phyloP scores from a whole-genome alignment of 768 basidiomycete species.

The Naganishia kalamii region DNA sequence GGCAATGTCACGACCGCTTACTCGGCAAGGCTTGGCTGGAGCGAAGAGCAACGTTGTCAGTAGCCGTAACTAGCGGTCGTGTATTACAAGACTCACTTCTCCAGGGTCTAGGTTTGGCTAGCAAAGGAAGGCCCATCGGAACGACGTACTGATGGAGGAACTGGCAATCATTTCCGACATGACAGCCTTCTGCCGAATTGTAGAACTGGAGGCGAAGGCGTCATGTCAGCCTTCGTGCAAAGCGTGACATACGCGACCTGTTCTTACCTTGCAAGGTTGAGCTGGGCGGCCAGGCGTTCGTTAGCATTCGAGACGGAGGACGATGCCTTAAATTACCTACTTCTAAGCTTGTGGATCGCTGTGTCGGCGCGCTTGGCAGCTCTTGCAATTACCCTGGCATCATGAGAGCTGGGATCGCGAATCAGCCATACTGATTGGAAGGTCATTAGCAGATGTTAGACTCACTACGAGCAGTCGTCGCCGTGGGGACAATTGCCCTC shows the following conservation, averaged over 20 bases:
- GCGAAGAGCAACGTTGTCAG: not conserved
- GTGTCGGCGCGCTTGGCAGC: not conserved
- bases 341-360: not conserved
- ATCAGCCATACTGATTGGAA: not conserved
- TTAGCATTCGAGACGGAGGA: not conserved
- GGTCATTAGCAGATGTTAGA: not conserved
- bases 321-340: not conserved
- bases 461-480: conserved; percentile 37
- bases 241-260: not conserved
- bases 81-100: conserved; percentile 25
- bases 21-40: conserved; percentile 17
- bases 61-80: not conserved
- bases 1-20: not conserved
- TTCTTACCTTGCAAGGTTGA: conserved; percentile 18
- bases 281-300: not conserved
- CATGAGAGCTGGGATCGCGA: not conserved
- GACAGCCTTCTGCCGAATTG: conserved; percentile 41
- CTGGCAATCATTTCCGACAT: conserved; percentile 31
- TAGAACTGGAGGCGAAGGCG: conserved; percentile 36
- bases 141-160: conserved; percentile 43
- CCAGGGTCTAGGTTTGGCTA: conserved; percentile 42
- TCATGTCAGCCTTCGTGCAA: not conserved
- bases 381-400: conserved; percentile 3
- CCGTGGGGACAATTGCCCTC: conserved; percentile 43
- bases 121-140: conserved; percentile 30